phyloP scores from a whole-genome alignment of 805 yeast genomes.

The Starmerella powellii region DNA sequence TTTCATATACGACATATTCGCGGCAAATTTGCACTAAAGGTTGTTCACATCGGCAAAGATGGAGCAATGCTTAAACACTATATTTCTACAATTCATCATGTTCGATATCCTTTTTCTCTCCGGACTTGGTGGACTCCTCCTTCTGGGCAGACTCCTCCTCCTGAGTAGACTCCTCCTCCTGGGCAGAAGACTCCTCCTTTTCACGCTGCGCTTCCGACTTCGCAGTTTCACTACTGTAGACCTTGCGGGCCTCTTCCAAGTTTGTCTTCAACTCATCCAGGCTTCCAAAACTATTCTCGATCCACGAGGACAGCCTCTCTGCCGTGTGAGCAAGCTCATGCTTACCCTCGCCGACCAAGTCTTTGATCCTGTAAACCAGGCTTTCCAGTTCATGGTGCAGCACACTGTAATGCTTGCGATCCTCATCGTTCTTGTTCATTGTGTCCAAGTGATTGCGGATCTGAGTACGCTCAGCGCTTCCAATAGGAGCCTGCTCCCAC shows the following conservation, averaged over 20 bases:
- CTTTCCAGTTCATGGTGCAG: constrained; percentile 60
- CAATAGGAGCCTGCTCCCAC: constrained; percentile 38
- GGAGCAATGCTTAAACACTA: too few species aligned
- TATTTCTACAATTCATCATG: too few species aligned
- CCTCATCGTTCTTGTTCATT: constrained; percentile 45
- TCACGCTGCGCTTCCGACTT: too few species aligned
- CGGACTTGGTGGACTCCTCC: too few species aligned
- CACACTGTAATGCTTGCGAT: constrained; percentile 43
- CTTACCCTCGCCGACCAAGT: constrained; percentile 21
- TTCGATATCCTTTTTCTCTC: too few species aligned
- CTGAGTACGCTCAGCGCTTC: constrained; percentile 36
- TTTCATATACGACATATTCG: too few species aligned
- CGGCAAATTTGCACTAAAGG: too few species aligned
- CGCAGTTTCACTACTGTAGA: constrained; percentile 4
- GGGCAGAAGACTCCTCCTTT: too few species aligned
- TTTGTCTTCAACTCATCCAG: constrained; percentile 16
- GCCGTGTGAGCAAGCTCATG: constrained; percentile 11
- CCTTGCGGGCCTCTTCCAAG: constrained; percentile 15
- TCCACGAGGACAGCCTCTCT: constrained; percentile 14
- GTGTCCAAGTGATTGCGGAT: constrained; percentile 39
- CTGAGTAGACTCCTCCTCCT: too few species aligned
- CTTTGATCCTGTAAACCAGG: constrained; percentile 56
- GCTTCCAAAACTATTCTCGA: constrained; percentile 17
- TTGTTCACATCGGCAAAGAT: too few species aligned
- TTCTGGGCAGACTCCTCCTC: too few species aligned